Base-by-base conservation (phyloP, 495 filamentous ascomycete species). In the Penicillium robsamsonii region DNA sequence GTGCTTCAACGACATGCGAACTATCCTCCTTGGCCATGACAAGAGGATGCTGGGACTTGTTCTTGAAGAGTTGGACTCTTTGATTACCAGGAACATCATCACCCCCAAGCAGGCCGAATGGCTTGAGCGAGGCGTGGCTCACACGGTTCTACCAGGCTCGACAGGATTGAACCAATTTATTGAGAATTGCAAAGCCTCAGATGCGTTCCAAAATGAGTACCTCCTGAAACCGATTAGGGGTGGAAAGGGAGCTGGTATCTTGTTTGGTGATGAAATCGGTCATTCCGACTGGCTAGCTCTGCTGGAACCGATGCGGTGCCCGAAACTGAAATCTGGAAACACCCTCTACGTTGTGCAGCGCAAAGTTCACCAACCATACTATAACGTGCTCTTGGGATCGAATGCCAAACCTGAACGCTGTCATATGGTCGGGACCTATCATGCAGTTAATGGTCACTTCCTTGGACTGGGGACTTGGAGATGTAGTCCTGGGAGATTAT, bases 221-320 rank as follows among this genome's bases (percentile, higher is more conserved):
- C 22, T 75, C 2, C 35, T 76, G 9, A 77, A 77, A 43, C 67
- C 67, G 0, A 66, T 57, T 18, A 56, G 67, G 7, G 49, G 53
- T 5, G 74, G 66, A 0, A 61, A 62, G 15, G 68, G 74, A 1
- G 66, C 66, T 17, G 74, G 72, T 2, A 77, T 77, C 20, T 15
- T 69, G 1, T 69, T 75, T 50, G 74, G 74, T 2, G 59, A 65
- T 93, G 93, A 1, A 90, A 89, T 63, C 93, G 91, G 13, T 92
- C 84, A 4, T 88, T 89, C 8, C 40, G 89, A 56, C 49, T 78
- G 75, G 75, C 13, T 61, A 37, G 35, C 35, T 6, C 35, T 37
- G 15, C 35, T 37, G 35, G 35, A 37, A 5, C 35, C 35, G 15
- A n/a, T 37, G 13, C 35, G 15, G 6, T 37, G 35, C 3, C 35